phyloP scores from a whole-genome alignment of 768 basidiomycete genomes.

The Astraeus odoratus region DNA sequence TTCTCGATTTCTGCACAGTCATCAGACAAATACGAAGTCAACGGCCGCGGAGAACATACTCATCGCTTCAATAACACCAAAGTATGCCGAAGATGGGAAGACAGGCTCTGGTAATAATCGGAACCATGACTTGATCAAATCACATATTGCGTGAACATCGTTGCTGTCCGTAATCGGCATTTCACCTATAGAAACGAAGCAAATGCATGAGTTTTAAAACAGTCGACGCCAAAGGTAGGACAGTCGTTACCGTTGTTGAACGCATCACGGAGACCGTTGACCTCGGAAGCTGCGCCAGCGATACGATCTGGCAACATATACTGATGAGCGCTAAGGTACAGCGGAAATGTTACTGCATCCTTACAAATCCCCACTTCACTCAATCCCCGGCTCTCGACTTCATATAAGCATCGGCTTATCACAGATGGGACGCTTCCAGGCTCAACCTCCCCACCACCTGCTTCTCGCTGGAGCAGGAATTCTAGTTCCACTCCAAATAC shows the following conservation, averaged over 20 bases:
- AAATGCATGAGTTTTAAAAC: no score
- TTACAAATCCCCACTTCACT: slow-evolving; percentile 79
- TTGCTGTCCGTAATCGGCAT: slow-evolving; percentile 50
- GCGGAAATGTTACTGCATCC: slow-evolving; percentile 20
- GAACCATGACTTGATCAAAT: slow-evolving; percentile 83
- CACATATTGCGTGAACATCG: slow-evolving; percentile 80
- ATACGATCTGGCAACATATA: slow-evolving; percentile 58
- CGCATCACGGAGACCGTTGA: slow-evolving; percentile 62
- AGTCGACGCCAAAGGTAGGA: not conserved
- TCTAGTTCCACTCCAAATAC: slow-evolving; percentile 76
- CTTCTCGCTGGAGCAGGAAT: slow-evolving; percentile 61
- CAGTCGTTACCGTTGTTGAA: slow-evolving; percentile 57
- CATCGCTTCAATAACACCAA: slow-evolving; percentile 62
- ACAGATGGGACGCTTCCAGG: slow-evolving; percentile 60
- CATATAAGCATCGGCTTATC: slow-evolving; percentile 56
- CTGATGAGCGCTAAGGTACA: not conserved
- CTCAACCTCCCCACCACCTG: slow-evolving; percentile 38
- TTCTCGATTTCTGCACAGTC: slow-evolving; percentile 56
- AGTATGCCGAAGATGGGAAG: slow-evolving; percentile 64
- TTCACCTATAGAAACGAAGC: slow-evolving; percentile 37
- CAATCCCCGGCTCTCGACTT: slow-evolving; percentile 71
- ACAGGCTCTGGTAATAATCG: slow-evolving; percentile 74
- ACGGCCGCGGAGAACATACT: slow-evolving; percentile 41
- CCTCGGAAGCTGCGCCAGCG: slow-evolving; percentile 66
- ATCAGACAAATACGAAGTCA: not conserved